Evolutionary conservation across 352 stramenopile species (phyloP).

Genomic region (Globisporangium megalacanthum): DNA sequence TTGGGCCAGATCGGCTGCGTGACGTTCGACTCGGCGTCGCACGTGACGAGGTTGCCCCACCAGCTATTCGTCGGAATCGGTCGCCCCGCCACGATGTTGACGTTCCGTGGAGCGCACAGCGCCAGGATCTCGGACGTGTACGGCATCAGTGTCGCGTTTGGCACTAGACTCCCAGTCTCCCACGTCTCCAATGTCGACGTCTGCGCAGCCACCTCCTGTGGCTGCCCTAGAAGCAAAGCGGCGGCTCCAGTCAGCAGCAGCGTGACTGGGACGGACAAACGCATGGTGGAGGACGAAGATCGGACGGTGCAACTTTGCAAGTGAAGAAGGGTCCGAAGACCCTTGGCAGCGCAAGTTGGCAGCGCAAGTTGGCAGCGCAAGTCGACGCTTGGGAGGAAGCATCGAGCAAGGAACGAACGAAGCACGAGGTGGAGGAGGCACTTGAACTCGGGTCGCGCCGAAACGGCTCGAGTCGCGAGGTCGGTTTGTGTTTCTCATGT

Average conservation of each 20-base stretch:
- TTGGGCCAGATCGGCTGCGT: slow-evolving; percentile 63
- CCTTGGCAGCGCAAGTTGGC: too few relatives aligned
- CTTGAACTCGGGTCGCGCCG: too few relatives aligned
- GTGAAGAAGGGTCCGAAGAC: background rate
- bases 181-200: slow-evolving; percentile 25
- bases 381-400: too few relatives aligned
- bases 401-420: too few relatives aligned
- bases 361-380: too few relatives aligned
- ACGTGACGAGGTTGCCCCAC: slow-evolving; percentile 82
- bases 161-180: slow-evolving; percentile 33
- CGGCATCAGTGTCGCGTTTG: slow-evolving; percentile 26
- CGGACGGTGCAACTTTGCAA: background rate
- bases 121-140: slow-evolving; percentile 28
- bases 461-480: too few relatives aligned
- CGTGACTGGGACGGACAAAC: background rate
- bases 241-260: background rate
- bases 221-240: background rate
- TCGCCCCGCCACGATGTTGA: slow-evolving; percentile 31
- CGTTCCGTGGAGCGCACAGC: slow-evolving; percentile 53
- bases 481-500: too few relatives aligned
- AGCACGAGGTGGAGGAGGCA: too few relatives aligned
- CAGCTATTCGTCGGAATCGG: slow-evolving; percentile 74
- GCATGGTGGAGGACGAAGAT: background rate
- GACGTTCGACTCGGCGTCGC: slow-evolving; percentile 37
- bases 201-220: background rate